Conservation (phyloP, 352 stramenopile species). For the Globisporangium solare region DNA sequence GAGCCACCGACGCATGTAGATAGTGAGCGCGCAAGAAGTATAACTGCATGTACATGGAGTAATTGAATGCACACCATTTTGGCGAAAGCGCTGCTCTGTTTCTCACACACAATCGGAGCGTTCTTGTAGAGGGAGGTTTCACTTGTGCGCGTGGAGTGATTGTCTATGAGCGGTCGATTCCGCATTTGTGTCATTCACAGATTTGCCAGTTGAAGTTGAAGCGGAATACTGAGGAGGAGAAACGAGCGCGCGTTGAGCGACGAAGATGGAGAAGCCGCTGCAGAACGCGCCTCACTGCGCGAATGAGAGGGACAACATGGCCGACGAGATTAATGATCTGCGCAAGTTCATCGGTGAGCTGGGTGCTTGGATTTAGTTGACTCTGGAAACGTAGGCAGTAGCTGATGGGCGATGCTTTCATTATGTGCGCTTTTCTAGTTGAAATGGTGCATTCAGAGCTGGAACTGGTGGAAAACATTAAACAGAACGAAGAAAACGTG, state of each 20-base stretch:
- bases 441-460: slow-evolving; percentile 80
- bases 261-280: background rate
- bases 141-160: background rate
- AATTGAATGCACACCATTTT: no score
- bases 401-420: background rate
- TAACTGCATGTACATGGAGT: background rate
- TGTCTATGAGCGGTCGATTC: background rate
- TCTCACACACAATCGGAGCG: background rate
- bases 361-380: background rate
- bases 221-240: background rate
- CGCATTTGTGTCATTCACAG: slow-evolving; percentile 4
- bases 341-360: slow-evolving; percentile 58
- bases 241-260: background rate
- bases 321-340: slow-evolving; percentile 54
- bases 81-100: no score
- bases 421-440: slow-evolving; percentile 26
- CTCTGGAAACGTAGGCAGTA: background rate
- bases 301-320: slow-evolving; percentile 2
- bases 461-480: slow-evolving; percentile 64
- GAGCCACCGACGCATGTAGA: no score
- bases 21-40: background rate
- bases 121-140: slow-evolving; percentile 7
- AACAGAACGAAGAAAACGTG: slow-evolving; percentile 55
- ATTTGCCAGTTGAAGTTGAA: slow-evolving; percentile 4
- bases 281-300: background rate